phyloP scores from a whole-genome alignment of 345 rosid genomes.

The Corymbia maculata region DNA sequence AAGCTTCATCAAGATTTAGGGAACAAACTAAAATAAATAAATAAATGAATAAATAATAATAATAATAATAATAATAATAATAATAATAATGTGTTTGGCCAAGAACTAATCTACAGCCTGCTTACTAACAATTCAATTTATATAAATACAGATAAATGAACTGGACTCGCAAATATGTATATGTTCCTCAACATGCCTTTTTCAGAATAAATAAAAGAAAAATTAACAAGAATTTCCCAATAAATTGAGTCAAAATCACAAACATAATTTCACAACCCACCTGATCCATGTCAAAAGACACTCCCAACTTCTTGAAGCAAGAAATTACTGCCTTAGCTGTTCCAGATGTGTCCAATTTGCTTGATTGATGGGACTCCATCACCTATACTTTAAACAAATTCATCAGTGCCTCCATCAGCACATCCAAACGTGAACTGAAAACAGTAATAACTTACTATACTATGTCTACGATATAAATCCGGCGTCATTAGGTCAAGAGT shows the following conservation, averaged over 20 bases:
- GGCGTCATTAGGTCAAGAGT: background rate
- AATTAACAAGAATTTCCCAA: background rate
- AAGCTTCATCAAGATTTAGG: background rate
- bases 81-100: background rate
- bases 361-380: constrained; percentile 93
- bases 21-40: background rate
- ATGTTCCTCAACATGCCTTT: background rate
- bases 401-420: background rate
- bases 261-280: constrained; percentile 6
- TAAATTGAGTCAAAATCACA: background rate
- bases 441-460: background rate
- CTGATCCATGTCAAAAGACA: constrained; percentile 67
- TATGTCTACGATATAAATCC: background rate
- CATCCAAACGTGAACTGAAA: background rate
- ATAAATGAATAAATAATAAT: too few relatives aligned
- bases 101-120: background rate
- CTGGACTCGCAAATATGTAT: background rate
- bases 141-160: background rate
- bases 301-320: constrained; percentile 90
- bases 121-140: background rate
- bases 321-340: constrained; percentile 96
- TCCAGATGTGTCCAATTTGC: constrained; percentile 87
- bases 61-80: too few relatives aligned
- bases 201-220: background rate
- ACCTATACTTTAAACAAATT: constrained; percentile 34